Conservation (phyloP, 768 basidiomycete species). For the Boletus rubroflammeus region DNA sequence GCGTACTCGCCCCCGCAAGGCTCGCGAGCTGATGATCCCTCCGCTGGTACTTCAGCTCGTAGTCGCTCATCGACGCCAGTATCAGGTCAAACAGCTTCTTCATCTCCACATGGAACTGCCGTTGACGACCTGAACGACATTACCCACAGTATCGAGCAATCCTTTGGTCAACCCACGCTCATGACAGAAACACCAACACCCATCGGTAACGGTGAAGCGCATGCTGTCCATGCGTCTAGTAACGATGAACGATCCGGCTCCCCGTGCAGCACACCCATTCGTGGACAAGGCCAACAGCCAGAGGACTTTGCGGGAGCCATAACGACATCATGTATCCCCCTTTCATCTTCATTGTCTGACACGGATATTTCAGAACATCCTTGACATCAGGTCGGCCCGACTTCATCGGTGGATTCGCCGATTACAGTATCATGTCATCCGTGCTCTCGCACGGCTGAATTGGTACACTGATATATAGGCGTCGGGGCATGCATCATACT, state of each 20-base stretch:
- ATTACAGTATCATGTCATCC: constrained; percentile 7
- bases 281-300: constrained; percentile 6
- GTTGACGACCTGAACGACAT: constrained; percentile 29
- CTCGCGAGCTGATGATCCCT: constrained; percentile 9
- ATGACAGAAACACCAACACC: constrained; percentile 10
- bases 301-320: constrained; percentile 10
- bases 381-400: constrained; percentile 42
- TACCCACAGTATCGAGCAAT: constrained; percentile 27
- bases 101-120: constrained; percentile 23
- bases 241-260: constrained; percentile 13
- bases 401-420: constrained; percentile 35
- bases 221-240: constrained; percentile 4
- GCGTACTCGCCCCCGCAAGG: constrained; percentile 2
- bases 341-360: constrained; percentile 28
- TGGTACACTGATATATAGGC: constrained; percentile 13
- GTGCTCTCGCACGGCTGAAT: constrained; percentile 7
- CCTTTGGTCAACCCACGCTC: constrained; percentile 13
- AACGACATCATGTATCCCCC: constrained; percentile 19
- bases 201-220: constrained; percentile 11
- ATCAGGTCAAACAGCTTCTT: constrained; percentile 35
- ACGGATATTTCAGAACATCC: constrained; percentile 19
- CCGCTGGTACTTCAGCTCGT: constrained; percentile 10
- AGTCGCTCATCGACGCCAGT: constrained; percentile 31
- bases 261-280: not conserved
- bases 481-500: constrained; percentile 15